Conservation (phyloP, 2,329 filamentous ascomycete genomes). For the Diplodia scrobiculata region DNA sequence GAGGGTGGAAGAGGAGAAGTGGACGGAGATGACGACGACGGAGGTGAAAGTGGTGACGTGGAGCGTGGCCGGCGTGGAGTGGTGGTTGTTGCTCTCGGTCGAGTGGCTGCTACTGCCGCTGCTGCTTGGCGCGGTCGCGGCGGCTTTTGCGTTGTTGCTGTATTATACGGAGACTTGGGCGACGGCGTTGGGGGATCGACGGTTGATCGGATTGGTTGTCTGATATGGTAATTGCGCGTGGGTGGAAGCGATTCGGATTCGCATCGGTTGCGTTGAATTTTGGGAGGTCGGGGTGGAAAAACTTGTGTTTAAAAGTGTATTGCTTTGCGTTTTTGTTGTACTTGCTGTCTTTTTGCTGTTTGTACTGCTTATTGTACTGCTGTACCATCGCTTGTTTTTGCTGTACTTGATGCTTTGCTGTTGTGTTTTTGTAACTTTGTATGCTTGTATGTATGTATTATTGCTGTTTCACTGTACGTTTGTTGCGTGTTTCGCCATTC, state of each 20-base stretch:
- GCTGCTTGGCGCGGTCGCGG: neutral
- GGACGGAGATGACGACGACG: neutral
- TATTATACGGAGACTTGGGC: slow-evolving; percentile 19
- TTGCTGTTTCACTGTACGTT: neutral
- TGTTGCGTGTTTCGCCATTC: neutral
- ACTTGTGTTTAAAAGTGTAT: neutral
- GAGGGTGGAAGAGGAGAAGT: neutral
- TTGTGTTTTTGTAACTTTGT: neutral
- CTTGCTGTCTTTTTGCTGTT: slow-evolving; percentile 1
- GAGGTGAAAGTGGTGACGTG: neutral
- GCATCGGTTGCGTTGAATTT: neutral
- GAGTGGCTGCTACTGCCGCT: neutral
- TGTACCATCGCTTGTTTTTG: neutral
- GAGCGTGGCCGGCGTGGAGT: neutral
- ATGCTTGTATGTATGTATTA: neutral
- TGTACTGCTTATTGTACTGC: neutral
- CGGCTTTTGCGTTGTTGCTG: neutral
- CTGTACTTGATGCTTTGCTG: neutral
- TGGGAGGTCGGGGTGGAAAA: neutral
- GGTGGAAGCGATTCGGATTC: neutral
- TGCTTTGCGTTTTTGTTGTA: neutral
- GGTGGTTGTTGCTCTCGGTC: neutral
- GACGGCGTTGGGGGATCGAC: slow-evolving; percentile 4
- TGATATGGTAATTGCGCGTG: neutral
- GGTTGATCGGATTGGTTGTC: neutral